Base-by-base conservation (phyloP, 2,329 filamentous ascomycete species). In the Beauveria sp. region DNA sequence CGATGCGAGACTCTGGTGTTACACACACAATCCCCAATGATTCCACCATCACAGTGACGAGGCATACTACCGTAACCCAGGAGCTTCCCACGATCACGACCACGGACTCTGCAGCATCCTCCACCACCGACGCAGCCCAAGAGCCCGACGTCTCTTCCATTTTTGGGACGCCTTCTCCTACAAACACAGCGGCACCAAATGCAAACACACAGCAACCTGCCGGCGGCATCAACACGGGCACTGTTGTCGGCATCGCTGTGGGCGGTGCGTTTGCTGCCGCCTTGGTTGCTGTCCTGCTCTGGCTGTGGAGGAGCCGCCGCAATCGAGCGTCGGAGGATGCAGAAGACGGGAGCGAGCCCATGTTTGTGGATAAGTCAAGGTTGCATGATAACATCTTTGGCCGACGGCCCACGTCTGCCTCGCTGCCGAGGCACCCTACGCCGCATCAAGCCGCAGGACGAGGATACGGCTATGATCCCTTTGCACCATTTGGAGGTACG, bases 401-500 rank as follows among this genome's bases (percentile, higher is more conserved):
- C 16, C 42, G 43, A 5, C 59, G 59, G n/a, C 59, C 51, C 5
- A 22, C 12, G 50, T 55, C 59, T 18, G 43, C 59, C 31, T 43
- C 34, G 20, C 51, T 55, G 5, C 51, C 59, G 7, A 24, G 22
- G 18, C 59, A 61, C 20, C 51, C 59, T 14, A 50, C 59, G 10
- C 59, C 59, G 22, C 45, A 42, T 12, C 42, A 61, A n/a, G 59
- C 43, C 5, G 40, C 58, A 5, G 22, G 18, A 3, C 42, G n/a
- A 12, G 51, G 59, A 8, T 61, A 61, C 43, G 51, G 59, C 9
- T 56, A 61, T 49, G 76, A 78, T 57, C 72, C 77, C 2, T 79
- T 80, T 67, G 76, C 75, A 1, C 72, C 75, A 12, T 79, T 79
- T 69, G 76, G 77, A 72, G 78, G 79, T 79, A 67, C 14, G 34